Conservation (phyloP, 1,284 basidiomycete genomes). For the Bondarzewia mesenterica region DNA sequence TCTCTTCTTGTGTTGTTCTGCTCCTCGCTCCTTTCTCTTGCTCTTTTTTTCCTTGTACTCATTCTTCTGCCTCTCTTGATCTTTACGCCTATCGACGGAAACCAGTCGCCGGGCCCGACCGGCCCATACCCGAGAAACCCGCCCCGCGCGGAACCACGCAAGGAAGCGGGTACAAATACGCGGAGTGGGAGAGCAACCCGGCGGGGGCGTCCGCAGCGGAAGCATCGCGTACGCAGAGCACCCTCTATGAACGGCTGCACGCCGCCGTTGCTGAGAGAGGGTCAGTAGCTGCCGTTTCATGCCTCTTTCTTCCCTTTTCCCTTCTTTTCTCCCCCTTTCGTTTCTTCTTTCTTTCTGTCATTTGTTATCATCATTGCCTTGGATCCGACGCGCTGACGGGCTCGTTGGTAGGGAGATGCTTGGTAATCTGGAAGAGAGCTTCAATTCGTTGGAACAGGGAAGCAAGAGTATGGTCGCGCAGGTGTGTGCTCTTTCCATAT, state of each 20-base stretch:
- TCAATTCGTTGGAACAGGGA: constrained; percentile 54
- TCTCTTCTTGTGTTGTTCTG: too few species aligned
- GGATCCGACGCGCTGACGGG: too few species aligned
- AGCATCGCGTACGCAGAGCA: constrained; percentile 11
- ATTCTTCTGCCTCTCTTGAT: not conserved
- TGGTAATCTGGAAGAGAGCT: constrained; percentile 49
- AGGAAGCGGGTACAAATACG: constrained; percentile 4
- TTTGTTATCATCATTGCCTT: too few species aligned
- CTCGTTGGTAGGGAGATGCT: constrained; percentile 43
- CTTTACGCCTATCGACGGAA: constrained; percentile 1
- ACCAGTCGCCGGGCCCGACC: constrained; percentile 55
- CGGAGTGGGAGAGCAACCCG: constrained; percentile 6
- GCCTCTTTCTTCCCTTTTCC: too few species aligned
- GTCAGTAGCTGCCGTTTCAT: too few species aligned
- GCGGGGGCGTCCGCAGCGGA: constrained; percentile 4
- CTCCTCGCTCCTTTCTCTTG: too few species aligned
- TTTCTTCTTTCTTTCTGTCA: not conserved
- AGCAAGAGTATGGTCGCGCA: constrained; percentile 58
- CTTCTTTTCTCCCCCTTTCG: not conserved
- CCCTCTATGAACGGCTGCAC: constrained; percentile 35
- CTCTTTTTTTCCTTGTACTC: too few species aligned
- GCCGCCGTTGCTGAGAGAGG: constrained; percentile 56
- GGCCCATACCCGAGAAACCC: constrained; percentile 31
- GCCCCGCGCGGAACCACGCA: constrained; percentile 15
- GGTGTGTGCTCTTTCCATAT: constrained; percentile 25